Conservation (phyloP, 2,329 filamentous ascomycete genomes). For the Thielaviopsis euricoi region DNA sequence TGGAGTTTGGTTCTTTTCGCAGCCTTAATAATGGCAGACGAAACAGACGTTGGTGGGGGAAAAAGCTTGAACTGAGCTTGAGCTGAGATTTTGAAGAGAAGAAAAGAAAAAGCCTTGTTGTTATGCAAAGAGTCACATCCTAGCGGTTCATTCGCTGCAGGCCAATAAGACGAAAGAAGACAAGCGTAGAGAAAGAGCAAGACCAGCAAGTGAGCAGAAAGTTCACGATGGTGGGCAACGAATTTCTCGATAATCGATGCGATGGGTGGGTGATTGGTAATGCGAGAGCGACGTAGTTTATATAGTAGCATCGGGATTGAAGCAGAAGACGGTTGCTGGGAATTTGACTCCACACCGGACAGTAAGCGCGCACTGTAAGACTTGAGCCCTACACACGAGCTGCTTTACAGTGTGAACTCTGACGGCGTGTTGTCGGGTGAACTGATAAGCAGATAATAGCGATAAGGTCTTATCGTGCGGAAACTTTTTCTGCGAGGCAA, state of each 20-base stretch:
- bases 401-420: background rate
- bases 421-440: background rate
- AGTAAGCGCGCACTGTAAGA: background rate
- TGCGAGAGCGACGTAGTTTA: background rate
- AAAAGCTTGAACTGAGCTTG: background rate
- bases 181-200: background rate
- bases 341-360: background rate
- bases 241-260: background rate
- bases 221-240: background rate
- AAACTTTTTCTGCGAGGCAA: background rate
- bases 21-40: constrained; percentile 2
- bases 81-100: constrained; percentile 3
- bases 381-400: background rate
- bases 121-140: constrained; percentile 11
- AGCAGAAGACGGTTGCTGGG: background rate
- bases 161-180: background rate
- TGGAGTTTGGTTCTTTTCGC: background rate
- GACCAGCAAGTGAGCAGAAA: background rate
- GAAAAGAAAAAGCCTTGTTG: constrained; percentile 4
- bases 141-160: constrained; percentile 4
- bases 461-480: background rate
- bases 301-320: background rate
- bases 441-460: background rate
- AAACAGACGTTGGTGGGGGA: background rate
- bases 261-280: no score